These are phyloP conservation scores for Puccinia coronata DNA, from an alignment of 1,284 basidiomycete species.

Conservation along the genomic window DNA sequence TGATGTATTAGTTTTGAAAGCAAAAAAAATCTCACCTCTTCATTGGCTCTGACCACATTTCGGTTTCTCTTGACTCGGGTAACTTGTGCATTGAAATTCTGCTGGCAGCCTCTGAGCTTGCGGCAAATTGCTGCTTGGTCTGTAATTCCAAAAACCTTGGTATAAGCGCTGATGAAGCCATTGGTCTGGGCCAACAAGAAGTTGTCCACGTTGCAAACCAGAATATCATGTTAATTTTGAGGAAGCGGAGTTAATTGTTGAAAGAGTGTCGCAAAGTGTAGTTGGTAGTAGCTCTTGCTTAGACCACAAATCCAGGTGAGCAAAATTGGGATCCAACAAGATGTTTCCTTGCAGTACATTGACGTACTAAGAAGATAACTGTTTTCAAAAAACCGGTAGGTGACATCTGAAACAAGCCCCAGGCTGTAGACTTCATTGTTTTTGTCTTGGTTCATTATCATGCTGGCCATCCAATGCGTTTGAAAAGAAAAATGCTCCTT, in stretches of 20 bases:
- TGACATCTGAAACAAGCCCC: conserved; percentile 14
- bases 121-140: too few species aligned
- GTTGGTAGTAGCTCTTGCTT: too few species aligned
- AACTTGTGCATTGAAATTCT: background rate
- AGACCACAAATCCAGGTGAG: too few species aligned
- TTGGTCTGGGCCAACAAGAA: background rate
- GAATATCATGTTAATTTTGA: too few species aligned
- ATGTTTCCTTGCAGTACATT: conserved; percentile 12
- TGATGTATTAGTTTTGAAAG: too few species aligned
- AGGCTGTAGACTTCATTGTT: conserved; percentile 1
- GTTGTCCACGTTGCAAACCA: too few species aligned
- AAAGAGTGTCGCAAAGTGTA: conserved; percentile 5
- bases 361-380: background rate
- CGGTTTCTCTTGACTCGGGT: conserved; percentile 10
- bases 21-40: too few species aligned
- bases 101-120: too few species aligned
- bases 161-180: conserved; percentile 7
- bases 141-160: conserved; percentile 4
- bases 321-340: too few species aligned
- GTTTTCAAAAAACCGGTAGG: conserved; percentile 22
- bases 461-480: too few species aligned
- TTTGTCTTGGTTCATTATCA: background rate
- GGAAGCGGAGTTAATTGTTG: too few species aligned
- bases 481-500: conserved; percentile 2
- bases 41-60: too few species aligned